Conservation (phyloP, 2,329 filamentous ascomycete species). For the Claviceps arundinis region DNA sequence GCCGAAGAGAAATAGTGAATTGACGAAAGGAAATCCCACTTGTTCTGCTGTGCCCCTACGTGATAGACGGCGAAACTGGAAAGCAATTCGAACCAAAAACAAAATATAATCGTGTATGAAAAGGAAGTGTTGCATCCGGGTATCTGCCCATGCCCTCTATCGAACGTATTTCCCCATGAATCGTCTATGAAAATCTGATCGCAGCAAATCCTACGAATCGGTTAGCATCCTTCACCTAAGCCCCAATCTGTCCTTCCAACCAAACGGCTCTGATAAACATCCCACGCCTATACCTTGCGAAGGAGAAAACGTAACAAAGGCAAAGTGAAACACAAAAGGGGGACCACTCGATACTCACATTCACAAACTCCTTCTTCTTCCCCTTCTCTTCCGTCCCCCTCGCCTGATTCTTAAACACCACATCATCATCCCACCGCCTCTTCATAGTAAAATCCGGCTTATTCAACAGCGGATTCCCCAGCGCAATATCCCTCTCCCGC, state of each 20-base stretch:
- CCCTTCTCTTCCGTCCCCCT: slow-evolving; percentile 85
- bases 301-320: background rate
- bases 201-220: slow-evolving; percentile 55
- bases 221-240: background rate
- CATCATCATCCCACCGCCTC: slow-evolving; percentile 92
- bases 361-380: slow-evolving; percentile 93
- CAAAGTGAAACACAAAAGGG: slow-evolving; percentile 1
- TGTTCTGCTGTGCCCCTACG: too few relatives aligned
- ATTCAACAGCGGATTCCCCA: slow-evolving; percentile 86
- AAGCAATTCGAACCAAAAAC: background rate
- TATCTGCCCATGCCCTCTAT: slow-evolving; percentile 16
- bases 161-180: slow-evolving; percentile 72
- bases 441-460: slow-evolving; percentile 82
- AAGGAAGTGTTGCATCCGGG: slow-evolving; percentile 12
- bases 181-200: slow-evolving; percentile 93
- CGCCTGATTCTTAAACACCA: slow-evolving; percentile 98
- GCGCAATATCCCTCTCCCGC: slow-evolving; percentile 75
- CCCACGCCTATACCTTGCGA: too few relatives aligned
- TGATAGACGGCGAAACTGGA: background rate
- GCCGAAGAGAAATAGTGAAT: slow-evolving; percentile 14
- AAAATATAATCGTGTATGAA: background rate
- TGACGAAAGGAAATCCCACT: too few relatives aligned
- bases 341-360: slow-evolving; percentile 40
- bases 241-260: background rate
- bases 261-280: background rate